These are phyloP conservation scores for Rubus idaeus DNA, from an alignment of 306 rosid genomes.

Conservation along the genomic window DNA sequence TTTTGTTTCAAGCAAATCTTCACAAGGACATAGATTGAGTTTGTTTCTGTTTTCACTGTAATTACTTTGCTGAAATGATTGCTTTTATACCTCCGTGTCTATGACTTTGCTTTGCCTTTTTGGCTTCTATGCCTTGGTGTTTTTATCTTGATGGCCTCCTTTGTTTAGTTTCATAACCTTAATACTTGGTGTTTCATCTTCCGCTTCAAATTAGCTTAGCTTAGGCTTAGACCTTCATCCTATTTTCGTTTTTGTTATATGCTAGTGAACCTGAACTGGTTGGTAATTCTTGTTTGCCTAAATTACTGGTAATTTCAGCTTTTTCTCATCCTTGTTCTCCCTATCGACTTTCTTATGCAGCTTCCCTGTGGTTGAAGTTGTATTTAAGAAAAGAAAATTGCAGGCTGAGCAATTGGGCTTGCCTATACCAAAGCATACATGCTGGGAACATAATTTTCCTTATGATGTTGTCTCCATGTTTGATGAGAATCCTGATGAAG, in stretches of 20 bases:
- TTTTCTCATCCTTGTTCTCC: conserved; percentile 5
- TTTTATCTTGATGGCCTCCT: background rate
- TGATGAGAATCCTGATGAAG: conserved; percentile 27
- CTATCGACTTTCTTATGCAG: conserved; percentile 28
- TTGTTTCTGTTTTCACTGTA: background rate
- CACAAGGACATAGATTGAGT: background rate
- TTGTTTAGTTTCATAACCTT: background rate
- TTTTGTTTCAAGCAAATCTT: background rate
- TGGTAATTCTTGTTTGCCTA: background rate
- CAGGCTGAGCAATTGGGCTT: conserved; percentile 53
- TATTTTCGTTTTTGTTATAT: background rate
- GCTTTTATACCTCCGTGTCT: background rate
- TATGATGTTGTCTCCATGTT: conserved; percentile 32
- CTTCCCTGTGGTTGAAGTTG: conserved; percentile 27
- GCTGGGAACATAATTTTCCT: conserved; percentile 39
- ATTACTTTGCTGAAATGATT: background rate
- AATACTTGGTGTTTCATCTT: background rate
- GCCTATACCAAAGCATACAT: conserved; percentile 57
- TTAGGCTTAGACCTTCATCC: background rate
- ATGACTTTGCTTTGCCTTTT: background rate
- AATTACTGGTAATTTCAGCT: background rate
- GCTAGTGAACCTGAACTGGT: background rate
- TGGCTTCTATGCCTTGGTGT: background rate
- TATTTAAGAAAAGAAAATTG: conserved; percentile 68
- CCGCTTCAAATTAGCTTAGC: background rate